Conservation (phyloP, 768 basidiomycete genomes). For the Sarcomyxa edulis region DNA sequence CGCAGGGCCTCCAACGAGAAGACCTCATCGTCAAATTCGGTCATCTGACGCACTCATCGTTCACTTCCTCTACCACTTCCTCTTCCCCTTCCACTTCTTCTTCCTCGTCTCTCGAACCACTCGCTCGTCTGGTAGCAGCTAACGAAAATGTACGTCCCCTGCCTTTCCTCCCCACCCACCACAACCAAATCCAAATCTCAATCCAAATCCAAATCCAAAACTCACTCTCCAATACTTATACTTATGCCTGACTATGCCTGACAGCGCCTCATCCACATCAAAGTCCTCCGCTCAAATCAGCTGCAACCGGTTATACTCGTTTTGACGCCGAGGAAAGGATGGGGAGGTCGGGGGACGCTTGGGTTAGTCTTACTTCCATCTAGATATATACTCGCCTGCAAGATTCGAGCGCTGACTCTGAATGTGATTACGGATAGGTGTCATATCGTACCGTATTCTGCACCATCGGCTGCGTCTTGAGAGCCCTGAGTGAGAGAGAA, state of each 20-base stretch:
- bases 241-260: slow-evolving; percentile 1
- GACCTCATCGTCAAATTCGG: slow-evolving; percentile 79
- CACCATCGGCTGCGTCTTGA: slow-evolving; percentile 11
- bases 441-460: slow-evolving; percentile 52
- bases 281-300: slow-evolving; percentile 48
- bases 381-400: neutral
- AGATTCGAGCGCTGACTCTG: slow-evolving; percentile 8
- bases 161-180: too few species aligned
- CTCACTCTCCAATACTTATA: neutral
- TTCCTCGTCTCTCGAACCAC: slow-evolving; percentile 53
- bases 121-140: slow-evolving; percentile 68
- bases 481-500: too few species aligned
- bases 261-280: slow-evolving; percentile 56
- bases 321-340: slow-evolving; percentile 68
- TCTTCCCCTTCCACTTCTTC: too few species aligned
- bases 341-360: slow-evolving; percentile 85
- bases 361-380: slow-evolving; percentile 47
- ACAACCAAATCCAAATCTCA: too few species aligned
- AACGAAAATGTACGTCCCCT: slow-evolving; percentile 71
- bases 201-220: too few species aligned
- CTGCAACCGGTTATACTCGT: too few species aligned
- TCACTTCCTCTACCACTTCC: too few species aligned
- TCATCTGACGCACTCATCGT: slow-evolving; percentile 45
- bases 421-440: slow-evolving; percentile 44
- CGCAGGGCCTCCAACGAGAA: slow-evolving; percentile 60